Evolutionary conservation across 345 rosid genomes (phyloP), one percentile per base, ranked within the genome.

Genomic region (Linum trigynum): DNA sequence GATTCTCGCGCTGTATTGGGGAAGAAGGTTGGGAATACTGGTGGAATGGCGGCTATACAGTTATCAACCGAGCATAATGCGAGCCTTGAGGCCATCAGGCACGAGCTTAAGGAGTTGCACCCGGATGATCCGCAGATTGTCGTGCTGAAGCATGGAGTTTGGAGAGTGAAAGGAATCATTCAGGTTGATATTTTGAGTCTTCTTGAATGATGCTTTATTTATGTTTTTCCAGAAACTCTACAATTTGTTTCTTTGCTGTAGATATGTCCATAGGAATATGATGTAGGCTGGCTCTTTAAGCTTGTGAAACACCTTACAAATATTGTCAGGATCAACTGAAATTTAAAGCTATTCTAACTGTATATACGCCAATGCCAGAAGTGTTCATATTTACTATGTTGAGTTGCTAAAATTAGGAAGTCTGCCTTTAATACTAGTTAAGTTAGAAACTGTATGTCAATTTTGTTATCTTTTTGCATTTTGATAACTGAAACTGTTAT

Each of bases 91-190:
- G 87, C 83, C 64, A 77, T 84, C 55, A 89, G 96, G 71, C 92
- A 74, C 63, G 98, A 92, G 75, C 95, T 92, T 41, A 83, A 75
- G 79, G 92, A 82, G 62, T 77, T 80, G 23, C 97, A 89, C 74
- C 97, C 97, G 38, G 67, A 81, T 81, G 98, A 92, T 76, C 87
- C 96, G 0, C 87, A 89, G 70, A 87, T 89, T 32, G 97, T 89
- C 68, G 86, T 86, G 66, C 84, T 79, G 45, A 89, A 66, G 78
- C 97, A 85, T 76, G 98, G 96, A 65, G 91, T 86, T 70, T 92
- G 98, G 97, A 85, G 91, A 78, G 96, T 92, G n/a, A 92, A 86
- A 71, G 96, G 98, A 59, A 80, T 87, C 41, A 92, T 92, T 74
- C 98, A 92, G 97, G 97, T 87, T 63, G 23, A 3, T 72, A 69